These are phyloP conservation scores for Amniculicola lignicola DNA, from an alignment of 495 filamentous ascomycete genomes.

Conservation along the genomic window DNA sequence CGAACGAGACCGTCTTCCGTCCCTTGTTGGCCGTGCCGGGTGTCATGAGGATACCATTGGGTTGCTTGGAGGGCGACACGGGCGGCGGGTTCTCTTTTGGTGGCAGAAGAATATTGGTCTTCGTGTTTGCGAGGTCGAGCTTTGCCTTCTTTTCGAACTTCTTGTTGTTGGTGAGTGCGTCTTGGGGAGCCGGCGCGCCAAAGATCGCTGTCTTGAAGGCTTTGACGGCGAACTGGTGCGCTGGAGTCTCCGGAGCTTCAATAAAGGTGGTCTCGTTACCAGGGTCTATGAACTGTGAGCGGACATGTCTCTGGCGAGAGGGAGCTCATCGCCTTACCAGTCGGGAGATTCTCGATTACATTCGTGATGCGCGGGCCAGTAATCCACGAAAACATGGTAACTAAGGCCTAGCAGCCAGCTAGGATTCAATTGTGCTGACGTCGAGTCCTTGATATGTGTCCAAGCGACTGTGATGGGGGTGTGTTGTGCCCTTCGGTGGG, in stretches of 20 bases:
- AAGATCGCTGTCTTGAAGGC: slow-evolving; percentile 90
- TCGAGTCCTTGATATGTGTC: no score
- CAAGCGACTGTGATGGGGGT: no score
- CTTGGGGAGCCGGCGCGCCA: slow-evolving; percentile 62
- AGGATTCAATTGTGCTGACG: not conserved
- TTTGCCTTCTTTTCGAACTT: slow-evolving; percentile 22
- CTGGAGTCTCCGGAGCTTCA: slow-evolving; percentile 86
- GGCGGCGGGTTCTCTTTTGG: slow-evolving; percentile 13
- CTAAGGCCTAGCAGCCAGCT: not conserved
- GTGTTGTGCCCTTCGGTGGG: no score
- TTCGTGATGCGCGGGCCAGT: slow-evolving; percentile 37
- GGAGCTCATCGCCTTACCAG: slow-evolving; percentile 11
- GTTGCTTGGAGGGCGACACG: slow-evolving; percentile 61
- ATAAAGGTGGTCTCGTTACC: slow-evolving; percentile 30
- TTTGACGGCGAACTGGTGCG: slow-evolving; percentile 87
- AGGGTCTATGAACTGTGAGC: slow-evolving; percentile 9
- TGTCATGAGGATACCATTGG: slow-evolving; percentile 73
- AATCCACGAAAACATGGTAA: slow-evolving; percentile 42
- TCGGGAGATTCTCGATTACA: slow-evolving; percentile 29
- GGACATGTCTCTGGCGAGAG: not conserved
- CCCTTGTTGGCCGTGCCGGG: slow-evolving; percentile 76
- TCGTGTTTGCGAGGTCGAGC: slow-evolving; percentile 9
- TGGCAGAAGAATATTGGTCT: not conserved
- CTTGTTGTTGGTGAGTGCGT: slow-evolving; percentile 20
- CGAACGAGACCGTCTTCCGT: slow-evolving; percentile 89